Conservation (phyloP, 2,329 filamentous ascomycete genomes). For the Trichoderma hamatum region DNA sequence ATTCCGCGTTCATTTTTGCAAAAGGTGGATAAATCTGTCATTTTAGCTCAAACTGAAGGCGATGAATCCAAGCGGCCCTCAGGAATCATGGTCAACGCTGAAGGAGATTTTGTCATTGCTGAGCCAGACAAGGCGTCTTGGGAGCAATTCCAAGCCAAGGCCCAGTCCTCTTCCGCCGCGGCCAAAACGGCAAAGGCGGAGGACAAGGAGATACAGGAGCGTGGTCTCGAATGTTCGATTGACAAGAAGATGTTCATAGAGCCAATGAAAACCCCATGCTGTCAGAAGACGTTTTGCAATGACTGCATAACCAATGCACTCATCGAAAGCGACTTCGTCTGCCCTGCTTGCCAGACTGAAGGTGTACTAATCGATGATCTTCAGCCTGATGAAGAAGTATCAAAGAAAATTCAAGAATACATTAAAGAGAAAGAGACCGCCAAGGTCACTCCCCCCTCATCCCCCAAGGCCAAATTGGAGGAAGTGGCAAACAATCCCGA, state of each 20-base stretch:
- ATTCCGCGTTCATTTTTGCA: constrained; percentile 95
- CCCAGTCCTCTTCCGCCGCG: constrained; percentile 81
- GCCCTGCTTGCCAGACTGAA: constrained; percentile 87
- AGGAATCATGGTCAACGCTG: constrained; percentile 95
- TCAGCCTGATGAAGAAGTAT: constrained; percentile 76
- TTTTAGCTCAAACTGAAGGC: constrained; percentile 71
- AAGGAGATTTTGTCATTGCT: constrained; percentile 96
- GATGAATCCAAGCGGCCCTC: constrained; percentile 83
- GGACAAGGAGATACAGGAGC: constrained; percentile 85
- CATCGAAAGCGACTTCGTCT: constrained; percentile 97
- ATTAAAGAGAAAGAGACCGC: constrained; percentile 58
- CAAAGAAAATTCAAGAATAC: constrained; percentile 77
- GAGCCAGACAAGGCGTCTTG: constrained; percentile 94
- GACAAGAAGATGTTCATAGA: constrained; percentile 98
- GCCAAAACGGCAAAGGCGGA: constrained; percentile 71
- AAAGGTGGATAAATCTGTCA: constrained; percentile 87
- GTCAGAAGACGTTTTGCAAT: constrained; percentile 97
- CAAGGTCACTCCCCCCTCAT: constrained; percentile 45
- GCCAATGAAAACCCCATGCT: constrained; percentile 98
- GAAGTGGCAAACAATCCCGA: background rate
- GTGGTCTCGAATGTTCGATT: constrained; percentile 88
- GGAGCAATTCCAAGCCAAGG: constrained; percentile 96
- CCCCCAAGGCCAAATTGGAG: constrained; percentile 37
- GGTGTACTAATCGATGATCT: constrained; percentile 93
- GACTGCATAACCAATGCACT: constrained; percentile 99